A percentile compares a stretch with the other conserved stretches of the same genome.
Evolutionary conservation across 495 filamentous ascomycete genomes (phyloP).

Genomic region (Trichoderma asperelloides): DNA sequence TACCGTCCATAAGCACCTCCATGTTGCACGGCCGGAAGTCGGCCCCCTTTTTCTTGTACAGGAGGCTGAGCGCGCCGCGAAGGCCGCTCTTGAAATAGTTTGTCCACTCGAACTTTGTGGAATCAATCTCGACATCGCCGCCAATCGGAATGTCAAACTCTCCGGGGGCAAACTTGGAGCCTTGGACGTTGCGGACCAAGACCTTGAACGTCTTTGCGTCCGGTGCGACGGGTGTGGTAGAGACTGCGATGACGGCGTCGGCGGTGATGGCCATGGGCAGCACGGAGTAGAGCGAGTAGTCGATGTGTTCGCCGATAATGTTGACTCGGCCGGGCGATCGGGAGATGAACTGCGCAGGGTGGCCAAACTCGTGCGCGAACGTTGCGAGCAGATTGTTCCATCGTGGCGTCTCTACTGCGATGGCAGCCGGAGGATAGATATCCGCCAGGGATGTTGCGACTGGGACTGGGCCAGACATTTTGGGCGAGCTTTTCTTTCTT

Average conservation of each 20-base stretch:
- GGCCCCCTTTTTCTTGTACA: constrained; percentile 55
- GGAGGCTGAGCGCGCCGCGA: constrained; percentile 66
- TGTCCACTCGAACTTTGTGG: constrained; percentile 82
- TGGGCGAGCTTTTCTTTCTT: not conserved
- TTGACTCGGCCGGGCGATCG: constrained; percentile 92
- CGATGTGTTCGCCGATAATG: constrained; percentile 98
- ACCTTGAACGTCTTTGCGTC: constrained; percentile 30
- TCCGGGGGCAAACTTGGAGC: constrained; percentile 63
- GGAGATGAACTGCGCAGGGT: constrained; percentile 69
- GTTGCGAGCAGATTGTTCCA: constrained; percentile 63
- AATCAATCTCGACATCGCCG: constrained; percentile 69
- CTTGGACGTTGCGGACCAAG: constrained; percentile 68
- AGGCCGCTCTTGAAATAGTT: constrained; percentile 97
- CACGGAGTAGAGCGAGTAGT: constrained; percentile 94
- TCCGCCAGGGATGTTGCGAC: constrained; percentile 50
- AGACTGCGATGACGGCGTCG: constrained; percentile 83
- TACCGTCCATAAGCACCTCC: constrained; percentile 84
- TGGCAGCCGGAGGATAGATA: constrained; percentile 58
- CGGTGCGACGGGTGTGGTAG: constrained; percentile 38
- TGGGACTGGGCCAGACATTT: constrained; percentile 52
- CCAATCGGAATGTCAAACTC: constrained; percentile 64
- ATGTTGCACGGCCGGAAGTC: constrained; percentile 64
- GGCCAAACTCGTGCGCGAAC: constrained; percentile 66
- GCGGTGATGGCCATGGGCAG: constrained; percentile 90
- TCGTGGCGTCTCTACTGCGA: constrained; percentile 48